Evolutionary conservation across 2,329 filamentous ascomycete genomes (phyloP).

Genomic region (Fusarium sp.): DNA sequence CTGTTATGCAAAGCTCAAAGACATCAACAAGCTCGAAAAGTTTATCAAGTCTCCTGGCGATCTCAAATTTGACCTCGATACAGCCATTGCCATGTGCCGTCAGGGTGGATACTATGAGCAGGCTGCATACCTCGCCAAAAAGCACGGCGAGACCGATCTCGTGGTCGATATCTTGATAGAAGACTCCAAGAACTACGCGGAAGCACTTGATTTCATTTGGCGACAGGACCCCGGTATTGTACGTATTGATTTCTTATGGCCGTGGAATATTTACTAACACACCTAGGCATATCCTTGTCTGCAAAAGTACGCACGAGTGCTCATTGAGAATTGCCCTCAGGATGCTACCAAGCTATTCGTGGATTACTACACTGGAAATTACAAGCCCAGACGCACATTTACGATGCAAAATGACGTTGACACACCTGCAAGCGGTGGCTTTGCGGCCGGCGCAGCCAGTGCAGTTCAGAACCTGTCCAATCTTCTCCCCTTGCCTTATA

Average conservation of each 20-base stretch:
- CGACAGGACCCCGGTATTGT: conserved; percentile 82
- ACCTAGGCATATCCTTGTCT: conserved; percentile 82
- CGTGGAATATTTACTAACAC: conserved; percentile 46
- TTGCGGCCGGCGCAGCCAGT: conserved; percentile 71
- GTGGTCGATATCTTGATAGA: conserved; percentile 97
- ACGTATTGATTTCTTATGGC: conserved; percentile 48
- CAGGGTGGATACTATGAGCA: conserved; percentile 98
- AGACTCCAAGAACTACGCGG: conserved; percentile 88
- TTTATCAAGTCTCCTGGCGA: conserved; percentile 97
- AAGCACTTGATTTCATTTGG: conserved; percentile 93
- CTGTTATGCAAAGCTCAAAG: conserved; percentile 97
- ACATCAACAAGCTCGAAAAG: conserved; percentile 93
- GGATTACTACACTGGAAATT: conserved; percentile 91
- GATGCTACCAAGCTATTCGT: conserved; percentile 90
- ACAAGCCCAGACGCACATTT: conserved; percentile 75
- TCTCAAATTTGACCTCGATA: conserved; percentile 95
- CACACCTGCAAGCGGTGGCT: conserved; percentile 55
- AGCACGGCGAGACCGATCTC: conserved; percentile 91
- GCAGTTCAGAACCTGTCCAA: conserved; percentile 88
- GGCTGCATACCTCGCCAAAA: conserved; percentile 92
- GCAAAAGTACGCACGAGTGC: conserved; percentile 93
- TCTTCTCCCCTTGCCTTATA: conserved; percentile 85
- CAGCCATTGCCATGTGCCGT: conserved; percentile 95
- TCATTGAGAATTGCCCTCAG: conserved; percentile 86
- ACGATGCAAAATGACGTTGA: conserved; percentile 51